Percentiles rank a stretch among this genome's conserved stretches.
Evolutionary conservation across 192 early-diverging fungal genomes (phyloP).

Genomic region (Backusella sp.): DNA sequence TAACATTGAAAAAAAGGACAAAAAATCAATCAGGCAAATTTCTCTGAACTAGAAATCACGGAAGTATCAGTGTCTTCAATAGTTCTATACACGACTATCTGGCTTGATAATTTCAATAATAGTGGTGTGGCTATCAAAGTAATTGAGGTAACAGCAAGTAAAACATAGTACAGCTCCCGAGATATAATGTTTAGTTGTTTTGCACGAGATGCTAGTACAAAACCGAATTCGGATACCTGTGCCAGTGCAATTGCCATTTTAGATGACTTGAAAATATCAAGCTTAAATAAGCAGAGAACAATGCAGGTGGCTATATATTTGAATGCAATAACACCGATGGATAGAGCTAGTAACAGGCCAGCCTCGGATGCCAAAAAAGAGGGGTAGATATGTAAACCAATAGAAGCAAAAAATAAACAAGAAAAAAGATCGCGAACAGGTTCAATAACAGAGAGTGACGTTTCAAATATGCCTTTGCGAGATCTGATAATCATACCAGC

Average conservation of each 20-base stretch:
- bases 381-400: constrained; percentile 61
- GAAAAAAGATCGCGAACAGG: constrained; percentile 55
- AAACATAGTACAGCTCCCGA: constrained; percentile 52
- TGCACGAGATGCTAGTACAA: constrained; percentile 57
- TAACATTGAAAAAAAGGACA: neutral
- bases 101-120: constrained; percentile 43
- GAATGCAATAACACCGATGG: constrained; percentile 43
- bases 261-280: constrained; percentile 32
- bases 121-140: constrained; percentile 53
- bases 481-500: constrained; percentile 52
- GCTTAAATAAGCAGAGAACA: constrained; percentile 42
- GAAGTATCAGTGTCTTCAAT: neutral
- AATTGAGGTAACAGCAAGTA: constrained; percentile 48
- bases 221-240: constrained; percentile 59
- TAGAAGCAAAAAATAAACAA: constrained; percentile 57
- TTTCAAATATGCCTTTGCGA: constrained; percentile 41
- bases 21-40: neutral
- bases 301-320: constrained; percentile 40
- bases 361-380: constrained; percentile 50
- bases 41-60: neutral
- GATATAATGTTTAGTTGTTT: constrained; percentile 51
- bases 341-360: constrained; percentile 41
- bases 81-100: neutral
- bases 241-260: constrained; percentile 49
- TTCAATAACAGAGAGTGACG: constrained; percentile 36